Percentiles rank a stretch among this genome's conserved stretches.
Conservation (phyloP, 1,139 yeast genomes). For the Sugiyamaella novakii region DNA sequence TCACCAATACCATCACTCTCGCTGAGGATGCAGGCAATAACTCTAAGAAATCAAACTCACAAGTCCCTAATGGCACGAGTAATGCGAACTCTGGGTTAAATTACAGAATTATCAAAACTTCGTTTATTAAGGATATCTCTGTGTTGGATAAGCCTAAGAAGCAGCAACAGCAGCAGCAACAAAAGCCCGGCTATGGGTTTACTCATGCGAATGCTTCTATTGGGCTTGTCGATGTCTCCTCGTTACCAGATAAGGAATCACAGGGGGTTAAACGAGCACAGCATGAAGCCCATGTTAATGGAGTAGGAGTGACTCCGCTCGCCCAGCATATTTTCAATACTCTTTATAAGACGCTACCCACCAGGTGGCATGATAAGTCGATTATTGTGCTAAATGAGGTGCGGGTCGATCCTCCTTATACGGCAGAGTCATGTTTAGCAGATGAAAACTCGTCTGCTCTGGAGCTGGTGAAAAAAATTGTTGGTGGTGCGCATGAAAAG, state of each 20-base stretch:
- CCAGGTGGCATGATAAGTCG: slow-evolving; percentile 51
- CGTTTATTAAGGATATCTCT: slow-evolving; percentile 58
- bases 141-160: slow-evolving; percentile 46
- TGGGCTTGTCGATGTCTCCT: slow-evolving; percentile 37
- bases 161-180: slow-evolving; percentile 20
- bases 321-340: slow-evolving; percentile 54
- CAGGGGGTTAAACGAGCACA: slow-evolving; percentile 33
- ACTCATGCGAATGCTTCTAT: slow-evolving; percentile 33
- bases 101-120: slow-evolving; percentile 58
- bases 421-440: slow-evolving; percentile 44
- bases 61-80: slow-evolving; percentile 4
- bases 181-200: slow-evolving; percentile 27
- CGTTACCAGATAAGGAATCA: slow-evolving; percentile 33
- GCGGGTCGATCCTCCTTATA: slow-evolving; percentile 54
- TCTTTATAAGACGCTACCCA: slow-evolving; percentile 52
- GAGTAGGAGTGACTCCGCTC: slow-evolving; percentile 48
- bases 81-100: slow-evolving; percentile 32
- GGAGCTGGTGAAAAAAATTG: slow-evolving; percentile 54
- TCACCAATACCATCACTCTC: slow-evolving; percentile 47
- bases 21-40: slow-evolving; percentile 31
- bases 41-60: slow-evolving; percentile 3
- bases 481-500: slow-evolving; percentile 59
- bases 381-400: slow-evolving; percentile 58
- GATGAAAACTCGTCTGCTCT: slow-evolving; percentile 43
- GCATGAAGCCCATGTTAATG: slow-evolving; percentile 35